Base-by-base conservation (phyloP, 2,329 filamentous ascomycete species). In the Golovinomyces cichoracearum region DNA sequence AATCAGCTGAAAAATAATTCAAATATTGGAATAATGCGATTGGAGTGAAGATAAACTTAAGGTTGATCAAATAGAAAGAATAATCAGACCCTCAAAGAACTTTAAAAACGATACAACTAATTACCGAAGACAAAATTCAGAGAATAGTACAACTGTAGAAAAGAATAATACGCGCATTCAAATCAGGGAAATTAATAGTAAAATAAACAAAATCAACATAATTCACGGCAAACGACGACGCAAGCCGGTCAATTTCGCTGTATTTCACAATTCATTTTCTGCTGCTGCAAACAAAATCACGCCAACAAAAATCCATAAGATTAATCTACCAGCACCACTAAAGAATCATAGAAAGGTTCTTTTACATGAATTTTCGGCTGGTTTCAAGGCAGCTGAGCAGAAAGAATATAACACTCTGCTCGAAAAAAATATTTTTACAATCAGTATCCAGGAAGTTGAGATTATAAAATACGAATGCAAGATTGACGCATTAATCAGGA, bases 1-100 rank as follows among this genome's bases (percentile, higher is more conserved):
- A 45, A 31, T 45, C 42, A 45, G 42, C 23, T 6, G 42, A 45
- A 29, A 29, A 45, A 45, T 45, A 27, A 29, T 45, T 15, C 6
- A 12, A 29, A 7, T 29, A 17, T 27, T 45, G 5, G 19, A 45
- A 27, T 7, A 27, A n/a, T 17, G 23, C 27, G 42, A 45, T 27
- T 45, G 42, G 42, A 25, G 21, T 17, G 21, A 45, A 17, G 17
- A 45, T 13, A 22, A 7, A 25, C 12, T 12, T 27, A 12, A 29
- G 27, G n/a, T 27, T 17, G 19, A 13, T 15, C 10, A 23, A 23
- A 42, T 22, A 22, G n/a, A 42, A 42, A 25, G 23, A 22, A 42
- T 42, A 42, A 25, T 22, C 23, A 25, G 22, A 22, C 38, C 38
- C 7, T 42, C n/a, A 7, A 42, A 42, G 9, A 9, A 17, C 7